phyloP scores from a whole-genome alignment of 306 rosid species.

The Acmispon strigosus region DNA sequence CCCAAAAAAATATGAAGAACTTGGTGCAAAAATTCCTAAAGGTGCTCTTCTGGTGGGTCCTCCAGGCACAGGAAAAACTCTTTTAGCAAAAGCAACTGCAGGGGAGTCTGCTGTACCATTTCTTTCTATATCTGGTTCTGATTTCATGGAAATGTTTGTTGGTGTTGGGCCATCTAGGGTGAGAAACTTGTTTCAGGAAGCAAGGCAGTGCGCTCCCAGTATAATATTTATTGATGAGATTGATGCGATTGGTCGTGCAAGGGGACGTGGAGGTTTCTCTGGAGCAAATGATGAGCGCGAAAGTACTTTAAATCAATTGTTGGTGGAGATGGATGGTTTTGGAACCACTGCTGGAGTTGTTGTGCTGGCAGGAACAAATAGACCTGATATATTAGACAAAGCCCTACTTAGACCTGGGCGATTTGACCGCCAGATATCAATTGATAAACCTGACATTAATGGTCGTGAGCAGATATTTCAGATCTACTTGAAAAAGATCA shows the following conservation, averaged over 20 bases:
- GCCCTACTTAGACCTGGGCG: conserved; percentile 92
- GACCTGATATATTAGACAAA: conserved; percentile 94
- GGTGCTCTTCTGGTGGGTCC: conserved; percentile 97
- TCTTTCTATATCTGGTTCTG: conserved; percentile 94
- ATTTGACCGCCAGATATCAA: conserved; percentile 77
- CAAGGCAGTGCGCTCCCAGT: conserved; percentile 95
- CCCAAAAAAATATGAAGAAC: conserved; percentile 88
- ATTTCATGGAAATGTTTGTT: conserved; percentile 98
- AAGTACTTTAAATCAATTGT: conserved; percentile 89
- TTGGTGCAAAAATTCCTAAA: conserved; percentile 95
- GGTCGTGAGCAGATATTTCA: conserved; percentile 90
- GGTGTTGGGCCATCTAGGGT: conserved; percentile 99
- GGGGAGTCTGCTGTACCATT: conserved; percentile 97
- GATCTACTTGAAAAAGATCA: conserved; percentile 75
- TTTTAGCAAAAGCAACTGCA: conserved; percentile 95
- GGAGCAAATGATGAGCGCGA: conserved; percentile 96
- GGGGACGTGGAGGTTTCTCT: conserved; percentile 92
- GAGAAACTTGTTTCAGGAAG: conserved; percentile 93
- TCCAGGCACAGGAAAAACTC: conserved; percentile 99
- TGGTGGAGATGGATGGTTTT: conserved; percentile 99
- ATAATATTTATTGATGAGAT: conserved; percentile 93
- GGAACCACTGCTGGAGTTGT: conserved; percentile 93
- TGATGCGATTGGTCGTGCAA: conserved; percentile 97
- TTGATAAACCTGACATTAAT: conserved; percentile 85
- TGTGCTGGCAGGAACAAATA: conserved; percentile 97